Evolutionary conservation across 164 flowering plant genomes (phyloP).

Genomic region (Chimonanthus praecox): DNA sequence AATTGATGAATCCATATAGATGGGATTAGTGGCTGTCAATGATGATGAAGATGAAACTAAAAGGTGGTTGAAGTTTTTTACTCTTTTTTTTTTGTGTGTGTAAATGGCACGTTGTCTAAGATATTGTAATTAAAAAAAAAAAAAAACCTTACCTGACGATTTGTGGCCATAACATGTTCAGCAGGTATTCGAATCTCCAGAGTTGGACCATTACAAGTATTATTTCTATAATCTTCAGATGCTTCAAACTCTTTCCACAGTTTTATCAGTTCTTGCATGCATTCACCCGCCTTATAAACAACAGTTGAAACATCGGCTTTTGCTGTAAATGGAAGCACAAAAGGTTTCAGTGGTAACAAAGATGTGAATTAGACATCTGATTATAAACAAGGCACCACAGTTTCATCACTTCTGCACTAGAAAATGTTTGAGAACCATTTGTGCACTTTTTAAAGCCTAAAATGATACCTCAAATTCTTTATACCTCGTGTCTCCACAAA

Average conservation of each 20-base stretch:
- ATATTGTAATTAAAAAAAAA: too few species aligned
- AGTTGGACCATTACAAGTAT: constrained; percentile 61
- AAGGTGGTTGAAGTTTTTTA: not conserved
- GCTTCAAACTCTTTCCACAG: constrained; percentile 85
- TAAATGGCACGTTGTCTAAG: not conserved
- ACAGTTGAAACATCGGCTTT: constrained; percentile 63
- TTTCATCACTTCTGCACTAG: not conserved
- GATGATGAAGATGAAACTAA: not conserved
- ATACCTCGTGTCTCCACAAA: not conserved
- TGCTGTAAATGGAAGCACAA: constrained; percentile 35
- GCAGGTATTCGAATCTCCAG: constrained; percentile 88
- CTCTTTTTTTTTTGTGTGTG: too few species aligned
- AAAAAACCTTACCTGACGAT: constrained; percentile 73
- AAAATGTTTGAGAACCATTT: too few species aligned
- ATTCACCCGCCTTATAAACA: constrained; percentile 85
- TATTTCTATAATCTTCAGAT: constrained; percentile 48
- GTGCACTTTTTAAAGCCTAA: not conserved
- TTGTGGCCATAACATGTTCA: constrained; percentile 92
- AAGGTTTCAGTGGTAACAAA: not conserved
- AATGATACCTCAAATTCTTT: too few species aligned
- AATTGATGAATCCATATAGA: not conserved
- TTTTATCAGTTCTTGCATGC: constrained; percentile 86
- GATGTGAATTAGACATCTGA: not conserved
- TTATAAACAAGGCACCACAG: not conserved
- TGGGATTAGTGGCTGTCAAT: too few species aligned